phyloP scores from a whole-genome alignment of 2,329 filamentous ascomycete genomes.

The Fusarium nematophilum region DNA sequence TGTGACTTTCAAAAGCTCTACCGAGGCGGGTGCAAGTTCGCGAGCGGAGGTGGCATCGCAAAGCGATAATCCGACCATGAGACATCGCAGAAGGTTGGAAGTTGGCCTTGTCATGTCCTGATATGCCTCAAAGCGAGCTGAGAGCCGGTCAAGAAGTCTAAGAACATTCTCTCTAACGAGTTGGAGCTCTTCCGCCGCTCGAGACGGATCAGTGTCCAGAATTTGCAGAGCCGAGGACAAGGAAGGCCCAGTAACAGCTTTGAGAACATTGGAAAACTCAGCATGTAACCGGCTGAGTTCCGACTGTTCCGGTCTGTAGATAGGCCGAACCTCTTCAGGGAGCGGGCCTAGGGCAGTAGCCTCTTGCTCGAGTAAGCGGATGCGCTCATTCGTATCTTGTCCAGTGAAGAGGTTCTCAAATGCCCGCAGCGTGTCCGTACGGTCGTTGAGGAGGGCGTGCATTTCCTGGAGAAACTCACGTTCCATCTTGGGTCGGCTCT shows the following conservation, averaged over 20 bases:
- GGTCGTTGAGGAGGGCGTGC: slow-evolving; percentile 63
- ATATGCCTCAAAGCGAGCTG: slow-evolving; percentile 78
- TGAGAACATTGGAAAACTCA: slow-evolving; percentile 83
- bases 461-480: slow-evolving; percentile 68
- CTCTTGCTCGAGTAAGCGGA: slow-evolving; percentile 71
- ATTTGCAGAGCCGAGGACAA: slow-evolving; percentile 51
- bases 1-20: slow-evolving; percentile 57
- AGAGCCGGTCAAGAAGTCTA: slow-evolving; percentile 77
- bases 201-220: slow-evolving; percentile 35
- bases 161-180: slow-evolving; percentile 68
- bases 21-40: slow-evolving; percentile 50
- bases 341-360: slow-evolving; percentile 72
- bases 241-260: slow-evolving; percentile 65
- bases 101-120: slow-evolving; percentile 86
- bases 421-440: slow-evolving; percentile 68
- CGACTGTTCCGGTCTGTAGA: slow-evolving; percentile 77
- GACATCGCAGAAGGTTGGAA: slow-evolving; percentile 80
- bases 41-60: slow-evolving; percentile 58
- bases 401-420: slow-evolving; percentile 79
- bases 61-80: slow-evolving; percentile 80
- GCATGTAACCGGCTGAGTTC: slow-evolving; percentile 79
- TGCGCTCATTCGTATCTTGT: slow-evolving; percentile 74
- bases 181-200: slow-evolving; percentile 54
- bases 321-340: slow-evolving; percentile 70
- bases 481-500: slow-evolving; percentile 73